Evolutionary conservation across 1,284 basidiomycete genomes (phyloP), one percentile per base, ranked within the genome.

Genomic region (Rhodofomes roseus): DNA sequence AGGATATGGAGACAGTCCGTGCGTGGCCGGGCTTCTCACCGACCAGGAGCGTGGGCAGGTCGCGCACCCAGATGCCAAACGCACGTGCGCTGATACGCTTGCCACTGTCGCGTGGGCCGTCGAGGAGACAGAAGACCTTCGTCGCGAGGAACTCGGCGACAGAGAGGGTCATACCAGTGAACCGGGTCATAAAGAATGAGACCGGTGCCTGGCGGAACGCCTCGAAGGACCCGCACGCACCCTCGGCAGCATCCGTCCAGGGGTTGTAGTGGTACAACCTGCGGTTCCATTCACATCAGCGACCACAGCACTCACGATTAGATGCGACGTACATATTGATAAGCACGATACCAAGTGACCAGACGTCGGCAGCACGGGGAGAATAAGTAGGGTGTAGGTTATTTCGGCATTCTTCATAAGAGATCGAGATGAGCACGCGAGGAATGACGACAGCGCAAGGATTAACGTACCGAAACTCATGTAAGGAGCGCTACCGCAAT

Each of bases 211-310:
- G 79, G 67, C 89, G 86, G 78, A 90, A 99, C 14, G 87, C 80
- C 65, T 87, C 84, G 75, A 98, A 99, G 44, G 95, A 95, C 31
- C 83, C 83, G 77, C 89, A 87, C 67, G 84, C 80, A 74, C 86
- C 82, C 65, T 86, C 79, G 52, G 85, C 84, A 2, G 97, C 96
- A 73, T 99, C 97, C 54, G 92, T 92, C 95, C 97, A 99, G 20
- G 96, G 96, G 75, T 97, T 98, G 74, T 88, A 93, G 75, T 99
- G 96, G 79, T 98, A 99, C 73, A 99, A 82, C 90, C 90, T 92
- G 66, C 40, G 36, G 22, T 55, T 50, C 29, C 46, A 23, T 27
- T 36, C 18, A 52, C 7, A n/a, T 34, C 11, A 37, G 50, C 20
- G 29, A 43, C 37, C 53, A 53, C 62, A 58, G 39, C 54, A 58